Base-by-base conservation (phyloP, 305 asterid species). In the Ajuga reptans region DNA sequence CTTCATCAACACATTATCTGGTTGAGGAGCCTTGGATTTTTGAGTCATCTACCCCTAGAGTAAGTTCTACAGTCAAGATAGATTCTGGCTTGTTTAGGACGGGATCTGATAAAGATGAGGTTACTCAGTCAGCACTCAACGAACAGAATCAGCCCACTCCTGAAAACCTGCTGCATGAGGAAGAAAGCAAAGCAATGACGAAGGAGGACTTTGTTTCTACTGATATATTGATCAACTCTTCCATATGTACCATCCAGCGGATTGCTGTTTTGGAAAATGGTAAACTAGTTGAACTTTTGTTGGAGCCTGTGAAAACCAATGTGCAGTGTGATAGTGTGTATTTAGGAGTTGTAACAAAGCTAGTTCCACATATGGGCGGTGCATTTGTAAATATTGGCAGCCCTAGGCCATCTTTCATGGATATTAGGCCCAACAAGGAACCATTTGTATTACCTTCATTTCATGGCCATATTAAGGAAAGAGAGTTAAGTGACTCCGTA, bases 11-110 rank as follows among this genome's bases (percentile, higher is more conserved):
- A n/a, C 29, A 79, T 66, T 24, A 78, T 77, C 88, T 78, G 18
- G 89, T 87, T 55, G 99, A 93, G 89, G 99, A 93, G 83, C 99
- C 99, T 65, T 93, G 97, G 97, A 60, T 91, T 45, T 79, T 80
- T 34, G 86, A 86, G 69, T 71, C 89, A 18, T 69, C 79, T 36
- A 43, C 62, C 39, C 17, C 68, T 53, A 51, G 49, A 75, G 56
- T 64, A 16, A 42, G 53, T 68, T 70, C 80, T 65, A 63, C 67
- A 50, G 56, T 55, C 55, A 45, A 79, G 72, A 73, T 49, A 68
- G 65, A 53, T 64, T 66, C 80, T 54, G 69, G 73, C 50, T 75
- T 67, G 61, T 53, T 52, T 54, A 55, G 57, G 63, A 59, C 62
- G 14, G 83, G 79, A 47, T 68, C 79, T 49, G 72, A 45, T 47